These are phyloP conservation scores for Lobosporangium transversale DNA, from an alignment of 192 early-diverging fungal species.

Conservation along the genomic window DNA sequence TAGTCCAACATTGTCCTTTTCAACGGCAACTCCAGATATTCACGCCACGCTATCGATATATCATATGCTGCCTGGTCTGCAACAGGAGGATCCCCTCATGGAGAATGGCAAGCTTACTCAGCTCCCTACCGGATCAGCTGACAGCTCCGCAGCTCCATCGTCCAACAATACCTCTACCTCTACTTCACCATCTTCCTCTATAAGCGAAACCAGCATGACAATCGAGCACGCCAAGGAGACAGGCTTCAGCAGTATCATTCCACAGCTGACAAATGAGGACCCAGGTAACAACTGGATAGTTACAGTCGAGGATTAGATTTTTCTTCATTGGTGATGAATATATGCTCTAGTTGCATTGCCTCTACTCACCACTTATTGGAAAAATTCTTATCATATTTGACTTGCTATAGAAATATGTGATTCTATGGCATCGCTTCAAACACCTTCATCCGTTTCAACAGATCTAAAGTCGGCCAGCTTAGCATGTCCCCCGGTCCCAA, in stretches of 20 bases:
- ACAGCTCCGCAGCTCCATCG: conserved; percentile 38
- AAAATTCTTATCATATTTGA: not conserved
- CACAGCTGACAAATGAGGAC: conserved; percentile 40
- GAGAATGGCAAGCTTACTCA: conserved; percentile 27
- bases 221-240: conserved; percentile 40
- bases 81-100: conserved; percentile 29
- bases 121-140: conserved; percentile 18
- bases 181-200: conserved; percentile 43
- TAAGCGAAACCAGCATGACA: conserved; percentile 37
- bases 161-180: conserved; percentile 34
- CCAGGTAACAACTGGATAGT: conserved; percentile 24
- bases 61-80: conserved; percentile 39
- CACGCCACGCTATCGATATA: not conserved
- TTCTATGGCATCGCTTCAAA: conserved; percentile 27
- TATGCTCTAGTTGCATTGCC: not conserved
- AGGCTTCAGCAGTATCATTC: conserved; percentile 34
- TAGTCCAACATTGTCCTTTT: no score
- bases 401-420: conserved; percentile 33
- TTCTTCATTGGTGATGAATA: not conserved
- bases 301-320: not conserved
- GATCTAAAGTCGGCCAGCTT: conserved; percentile 1
- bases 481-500: not conserved
- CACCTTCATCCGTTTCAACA: conserved; percentile 13
- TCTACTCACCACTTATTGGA: not conserved
- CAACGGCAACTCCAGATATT: not conserved